Conservation (phyloP, 768 basidiomycete genomes). For the Macrolepiota fuliginosa region DNA sequence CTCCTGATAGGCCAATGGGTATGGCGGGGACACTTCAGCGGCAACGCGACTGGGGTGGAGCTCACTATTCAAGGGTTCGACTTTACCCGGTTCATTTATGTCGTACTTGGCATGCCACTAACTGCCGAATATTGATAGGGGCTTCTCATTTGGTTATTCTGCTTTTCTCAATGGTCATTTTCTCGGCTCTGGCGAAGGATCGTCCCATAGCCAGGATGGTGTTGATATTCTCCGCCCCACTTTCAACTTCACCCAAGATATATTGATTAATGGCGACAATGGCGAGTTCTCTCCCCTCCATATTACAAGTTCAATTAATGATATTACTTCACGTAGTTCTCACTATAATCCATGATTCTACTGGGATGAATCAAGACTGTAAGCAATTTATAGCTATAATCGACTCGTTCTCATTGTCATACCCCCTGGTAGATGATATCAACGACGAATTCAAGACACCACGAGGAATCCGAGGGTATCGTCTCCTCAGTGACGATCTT, state of each 20-base stretch:
- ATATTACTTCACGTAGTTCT: constrained; percentile 21
- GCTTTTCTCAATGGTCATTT: constrained; percentile 41
- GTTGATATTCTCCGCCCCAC: constrained; percentile 30
- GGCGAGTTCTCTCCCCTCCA: constrained; percentile 14
- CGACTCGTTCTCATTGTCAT: not conserved
- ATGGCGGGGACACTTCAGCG: constrained; percentile 45
- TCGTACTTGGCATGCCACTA: not conserved
- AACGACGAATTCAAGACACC: constrained; percentile 51
- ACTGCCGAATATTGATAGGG: constrained; percentile 20
- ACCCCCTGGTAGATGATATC: constrained; percentile 25
- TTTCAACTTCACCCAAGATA: constrained; percentile 32
- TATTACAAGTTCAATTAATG: not conserved
- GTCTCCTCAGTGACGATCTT: constrained; percentile 34
- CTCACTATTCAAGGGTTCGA: constrained; percentile 38
- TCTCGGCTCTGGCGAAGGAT: constrained; percentile 39
- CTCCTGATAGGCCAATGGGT: constrained; percentile 31
- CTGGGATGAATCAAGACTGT: constrained; percentile 37
- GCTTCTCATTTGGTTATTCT: constrained; percentile 43
- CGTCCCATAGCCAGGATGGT: constrained; percentile 29
- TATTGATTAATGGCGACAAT: constrained; percentile 26
- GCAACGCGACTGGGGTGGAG: constrained; percentile 36
- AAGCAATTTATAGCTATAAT: constrained; percentile 5
- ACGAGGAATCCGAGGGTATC: constrained; percentile 66
- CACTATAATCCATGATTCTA: constrained; percentile 34
- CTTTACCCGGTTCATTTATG: not conserved